A percentile compares a stretch with the other conserved stretches of the same genome.
These are phyloP conservation scores for Leishmania lainsoni DNA, from an alignment of 208 protist genomes.

Conservation along the genomic window DNA sequence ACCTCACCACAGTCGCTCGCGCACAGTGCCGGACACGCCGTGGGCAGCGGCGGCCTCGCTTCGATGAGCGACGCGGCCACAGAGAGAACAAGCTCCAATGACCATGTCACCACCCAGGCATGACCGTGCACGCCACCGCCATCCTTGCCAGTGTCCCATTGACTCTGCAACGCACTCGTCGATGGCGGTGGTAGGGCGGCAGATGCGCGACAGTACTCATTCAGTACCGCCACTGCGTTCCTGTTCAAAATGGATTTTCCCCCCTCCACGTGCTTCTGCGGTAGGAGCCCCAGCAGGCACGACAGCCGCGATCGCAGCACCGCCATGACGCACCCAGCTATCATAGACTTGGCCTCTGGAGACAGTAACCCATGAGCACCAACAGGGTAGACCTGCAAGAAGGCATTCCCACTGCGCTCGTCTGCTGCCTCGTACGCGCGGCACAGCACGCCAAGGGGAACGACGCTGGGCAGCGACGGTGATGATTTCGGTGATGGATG, in stretches of 20 bases:
- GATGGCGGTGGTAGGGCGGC: neutral
- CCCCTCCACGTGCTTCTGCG: neutral
- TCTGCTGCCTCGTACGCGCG: constrained; percentile 12
- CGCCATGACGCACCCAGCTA: constrained; percentile 14
- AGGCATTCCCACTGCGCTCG: constrained; percentile 3
- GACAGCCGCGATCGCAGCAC: constrained; percentile 30
- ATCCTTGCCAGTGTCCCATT: neutral
- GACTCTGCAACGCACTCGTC: neutral
- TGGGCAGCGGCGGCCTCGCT: neutral
- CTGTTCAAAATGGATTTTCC: neutral
- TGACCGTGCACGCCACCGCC: neutral
- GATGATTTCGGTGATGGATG: neutral
- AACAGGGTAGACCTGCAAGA: constrained; percentile 27
- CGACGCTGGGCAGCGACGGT: neutral
- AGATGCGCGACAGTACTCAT: neutral
- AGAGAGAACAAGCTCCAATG: constrained; percentile 15
- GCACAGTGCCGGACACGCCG: neutral
- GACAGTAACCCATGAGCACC: constrained; percentile 23
- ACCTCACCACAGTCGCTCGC: constrained; percentile 2
- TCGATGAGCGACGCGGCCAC: constrained; percentile 1
- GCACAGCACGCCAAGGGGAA: constrained; percentile 8
- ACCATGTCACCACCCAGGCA: constrained; percentile 23
- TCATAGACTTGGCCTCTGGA: constrained; percentile 22
- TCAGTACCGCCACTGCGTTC: neutral
- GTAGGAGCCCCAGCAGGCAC: constrained; percentile 1